A percentile compares a stretch with the other conserved stretches of the same genome.
Evolutionary conservation across 768 basidiomycete genomes (phyloP).

Genomic region (Podaxis sp.): DNA sequence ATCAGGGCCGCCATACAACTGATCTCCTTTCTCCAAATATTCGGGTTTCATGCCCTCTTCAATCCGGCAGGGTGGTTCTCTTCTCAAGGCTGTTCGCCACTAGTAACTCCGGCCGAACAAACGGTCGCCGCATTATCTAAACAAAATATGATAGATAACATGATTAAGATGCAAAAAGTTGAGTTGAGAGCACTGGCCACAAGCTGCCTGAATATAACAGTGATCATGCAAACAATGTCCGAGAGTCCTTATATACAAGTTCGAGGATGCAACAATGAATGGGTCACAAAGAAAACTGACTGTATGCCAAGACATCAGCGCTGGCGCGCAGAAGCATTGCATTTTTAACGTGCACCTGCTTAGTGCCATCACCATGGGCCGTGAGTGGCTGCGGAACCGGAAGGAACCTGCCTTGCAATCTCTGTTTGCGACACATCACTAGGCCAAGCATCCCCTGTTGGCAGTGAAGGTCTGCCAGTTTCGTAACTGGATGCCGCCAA

Average conservation of each 20-base stretch:
- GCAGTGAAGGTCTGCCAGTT: neutral
- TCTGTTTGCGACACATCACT: neutral
- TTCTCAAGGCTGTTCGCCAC: no score
- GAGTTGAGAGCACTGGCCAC: no score
- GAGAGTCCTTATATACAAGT: neutral
- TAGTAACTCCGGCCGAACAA: no score
- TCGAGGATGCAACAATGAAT: neutral
- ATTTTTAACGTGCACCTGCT: neutral
- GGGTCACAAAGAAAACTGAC: neutral
- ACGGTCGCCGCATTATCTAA: neutral
- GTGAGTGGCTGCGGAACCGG: neutral
- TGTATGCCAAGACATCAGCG: neutral
- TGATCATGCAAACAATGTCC: neutral
- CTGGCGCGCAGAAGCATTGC: neutral
- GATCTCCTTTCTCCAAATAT: neutral
- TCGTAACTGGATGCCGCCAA: neutral
- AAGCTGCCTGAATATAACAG: no score
- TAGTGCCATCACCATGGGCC: neutral
- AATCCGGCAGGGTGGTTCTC: neutral
- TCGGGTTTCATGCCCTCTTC: neutral
- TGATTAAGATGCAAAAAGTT: neutral
- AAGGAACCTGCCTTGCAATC: neutral
- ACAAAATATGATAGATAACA: neutral
- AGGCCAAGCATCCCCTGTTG: neutral
- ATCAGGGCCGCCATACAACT: neutral